These are phyloP conservation scores for Dujonia santamariae DNA, from an alignment of 1,139 yeast genomes.

Conservation along the genomic window DNA sequence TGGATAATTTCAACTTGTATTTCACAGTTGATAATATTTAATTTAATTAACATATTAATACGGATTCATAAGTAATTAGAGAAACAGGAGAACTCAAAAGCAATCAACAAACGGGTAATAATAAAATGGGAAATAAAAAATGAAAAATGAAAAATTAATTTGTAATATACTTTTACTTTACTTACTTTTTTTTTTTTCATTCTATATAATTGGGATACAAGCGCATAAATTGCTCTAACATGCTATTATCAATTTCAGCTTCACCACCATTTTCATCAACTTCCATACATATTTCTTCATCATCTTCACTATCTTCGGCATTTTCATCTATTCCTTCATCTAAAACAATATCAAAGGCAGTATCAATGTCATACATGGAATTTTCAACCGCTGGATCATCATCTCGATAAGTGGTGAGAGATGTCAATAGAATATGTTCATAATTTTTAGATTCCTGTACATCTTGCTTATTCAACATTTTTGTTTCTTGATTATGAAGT, in stretches of 20 bases:
- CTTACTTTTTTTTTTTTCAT: too few relatives aligned
- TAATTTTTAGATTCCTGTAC: slow-evolving; percentile 16
- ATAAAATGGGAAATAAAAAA: too few relatives aligned
- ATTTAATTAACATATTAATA: too few relatives aligned
- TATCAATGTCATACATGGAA: slow-evolving; percentile 8
- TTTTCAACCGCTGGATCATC: not conserved
- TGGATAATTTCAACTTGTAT: too few relatives aligned
- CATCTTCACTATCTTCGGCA: slow-evolving; percentile 1
- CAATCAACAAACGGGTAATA: too few relatives aligned
- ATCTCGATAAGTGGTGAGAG: slow-evolving; percentile 12
- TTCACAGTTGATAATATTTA: too few relatives aligned
- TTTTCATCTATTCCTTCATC: slow-evolving; percentile 2
- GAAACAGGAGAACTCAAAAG: too few relatives aligned
- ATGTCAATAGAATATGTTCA: slow-evolving; percentile 19
- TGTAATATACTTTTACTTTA: too few relatives aligned
- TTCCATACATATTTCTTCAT: not conserved
- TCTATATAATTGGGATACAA: not conserved
- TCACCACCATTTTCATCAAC: not conserved
- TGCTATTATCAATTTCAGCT: not conserved
- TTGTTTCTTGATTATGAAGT: slow-evolving; percentile 13
- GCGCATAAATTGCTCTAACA: not conserved
- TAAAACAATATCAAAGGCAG: slow-evolving; percentile 7
- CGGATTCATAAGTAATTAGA: too few relatives aligned
- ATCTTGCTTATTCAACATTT: slow-evolving; percentile 17
- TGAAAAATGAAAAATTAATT: too few relatives aligned